Evolutionary conservation across 2,329 filamentous ascomycete species (phyloP).

Genomic region (Xylaria sp.): DNA sequence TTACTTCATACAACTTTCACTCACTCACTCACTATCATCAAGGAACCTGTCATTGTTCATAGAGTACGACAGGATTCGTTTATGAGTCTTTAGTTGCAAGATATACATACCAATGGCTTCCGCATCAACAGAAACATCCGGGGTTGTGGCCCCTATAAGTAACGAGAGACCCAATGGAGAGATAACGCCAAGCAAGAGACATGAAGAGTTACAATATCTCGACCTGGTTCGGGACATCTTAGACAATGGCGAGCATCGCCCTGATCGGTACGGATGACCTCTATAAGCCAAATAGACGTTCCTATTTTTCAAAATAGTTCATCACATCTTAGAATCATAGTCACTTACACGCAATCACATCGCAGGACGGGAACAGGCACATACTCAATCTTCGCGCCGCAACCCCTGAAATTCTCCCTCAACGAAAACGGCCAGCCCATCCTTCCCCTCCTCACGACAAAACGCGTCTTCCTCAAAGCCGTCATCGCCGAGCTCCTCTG

Average conservation of each 20-base stretch:
- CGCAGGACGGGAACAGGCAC: conserved; percentile 87
- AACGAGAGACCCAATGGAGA: background rate
- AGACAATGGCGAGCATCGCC: conserved; percentile 75
- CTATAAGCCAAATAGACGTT: background rate
- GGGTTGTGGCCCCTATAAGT: background rate
- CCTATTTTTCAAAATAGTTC: background rate
- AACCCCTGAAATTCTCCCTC: conserved; percentile 80
- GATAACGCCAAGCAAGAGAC: conserved; percentile 32
- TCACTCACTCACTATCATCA: too few species aligned
- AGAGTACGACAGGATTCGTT: too few species aligned
- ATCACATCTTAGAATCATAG: too few species aligned
- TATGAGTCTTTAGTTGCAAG: too few species aligned
- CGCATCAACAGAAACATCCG: conserved; percentile 3
- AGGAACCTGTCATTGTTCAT: too few species aligned
- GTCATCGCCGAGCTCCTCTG: conserved; percentile 91
- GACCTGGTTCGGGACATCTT: conserved; percentile 83
- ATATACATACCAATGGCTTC: conserved; percentile 6
- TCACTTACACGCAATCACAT: background rate
- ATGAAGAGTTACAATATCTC: conserved; percentile 94
- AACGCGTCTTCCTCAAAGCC: conserved; percentile 88
- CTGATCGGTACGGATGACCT: conserved; percentile 59
- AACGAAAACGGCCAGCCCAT: conserved; percentile 58
- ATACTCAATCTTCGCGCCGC: conserved; percentile 79
- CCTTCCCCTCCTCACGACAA: conserved; percentile 91
- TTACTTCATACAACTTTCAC: too few species aligned